Evolutionary conservation across 2,329 filamentous ascomycete species (phyloP).

Genomic region (Rhinocladiella similis): DNA sequence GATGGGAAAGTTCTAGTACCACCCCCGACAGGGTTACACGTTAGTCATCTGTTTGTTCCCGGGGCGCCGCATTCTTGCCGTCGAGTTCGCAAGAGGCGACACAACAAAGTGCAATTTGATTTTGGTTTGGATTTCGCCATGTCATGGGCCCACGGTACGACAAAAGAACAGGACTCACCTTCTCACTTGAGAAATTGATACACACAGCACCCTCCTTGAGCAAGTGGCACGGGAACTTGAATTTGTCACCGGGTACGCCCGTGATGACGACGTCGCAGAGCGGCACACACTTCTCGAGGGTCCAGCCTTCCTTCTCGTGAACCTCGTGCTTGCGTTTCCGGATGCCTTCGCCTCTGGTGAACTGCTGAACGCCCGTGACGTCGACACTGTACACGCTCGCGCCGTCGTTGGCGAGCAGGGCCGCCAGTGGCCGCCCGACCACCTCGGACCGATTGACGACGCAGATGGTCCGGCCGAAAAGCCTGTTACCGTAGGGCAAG

Average conservation of each 20-base stretch:
- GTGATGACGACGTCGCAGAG: constrained; percentile 93
- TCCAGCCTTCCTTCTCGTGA: constrained; percentile 76
- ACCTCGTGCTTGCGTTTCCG: constrained; percentile 85
- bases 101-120: too few relatives aligned
- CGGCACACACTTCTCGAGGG: constrained; percentile 76
- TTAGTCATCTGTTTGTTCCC: too few relatives aligned
- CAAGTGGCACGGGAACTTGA: constrained; percentile 82
- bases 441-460: constrained; percentile 97
- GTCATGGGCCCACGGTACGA: background rate
- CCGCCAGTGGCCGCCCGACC: constrained; percentile 87
- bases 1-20: constrained; percentile 76
- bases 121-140: too few relatives aligned
- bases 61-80: too few relatives aligned
- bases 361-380: constrained; percentile 85
- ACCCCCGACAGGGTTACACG: background rate
- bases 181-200: constrained; percentile 95
- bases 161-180: constrained; percentile 45
- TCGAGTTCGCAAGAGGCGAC: background rate
- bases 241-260: constrained; percentile 83
- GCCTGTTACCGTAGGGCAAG: constrained; percentile 84
- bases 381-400: constrained; percentile 95
- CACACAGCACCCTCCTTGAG: constrained; percentile 92
- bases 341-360: constrained; percentile 85
- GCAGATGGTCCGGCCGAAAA: constrained; percentile 92
- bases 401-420: constrained; percentile 91